phyloP scores from a whole-genome alignment of 179 eudicot genomes.

The Camellia oleifera region DNA sequence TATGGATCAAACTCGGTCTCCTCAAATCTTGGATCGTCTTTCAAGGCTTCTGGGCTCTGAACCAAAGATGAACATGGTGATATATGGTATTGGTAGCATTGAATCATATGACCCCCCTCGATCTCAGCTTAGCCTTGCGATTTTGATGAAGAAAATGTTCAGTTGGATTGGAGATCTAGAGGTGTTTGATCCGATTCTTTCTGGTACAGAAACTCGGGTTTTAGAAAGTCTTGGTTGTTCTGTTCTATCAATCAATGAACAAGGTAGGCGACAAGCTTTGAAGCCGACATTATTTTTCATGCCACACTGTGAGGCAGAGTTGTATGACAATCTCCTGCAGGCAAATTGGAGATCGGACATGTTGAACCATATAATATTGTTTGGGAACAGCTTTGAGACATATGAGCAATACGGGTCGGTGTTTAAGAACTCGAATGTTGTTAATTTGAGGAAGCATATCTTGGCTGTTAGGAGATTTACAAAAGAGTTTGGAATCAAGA shows the following conservation, averaged over 20 bases:
- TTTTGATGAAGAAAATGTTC: constrained; percentile 21
- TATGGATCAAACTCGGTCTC: too few relatives aligned
- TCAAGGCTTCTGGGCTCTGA: constrained; percentile 40
- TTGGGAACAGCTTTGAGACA: constrained; percentile 20
- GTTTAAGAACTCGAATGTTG: constrained; percentile 32
- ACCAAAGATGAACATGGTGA: constrained; percentile 63
- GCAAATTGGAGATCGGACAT: constrained; percentile 51
- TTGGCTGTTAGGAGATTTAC: too few relatives aligned
- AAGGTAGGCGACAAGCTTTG: constrained; percentile 53
- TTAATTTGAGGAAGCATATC: constrained; percentile 37
- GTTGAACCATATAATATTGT: constrained; percentile 39
- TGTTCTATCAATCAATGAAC: constrained; percentile 58
- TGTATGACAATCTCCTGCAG: constrained; percentile 71
- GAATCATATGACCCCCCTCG: constrained; percentile 52
- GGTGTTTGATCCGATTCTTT: constrained; percentile 76
- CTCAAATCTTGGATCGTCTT: constrained; percentile 30
- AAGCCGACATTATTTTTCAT: constrained; percentile 67
- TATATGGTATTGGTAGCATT: constrained; percentile 35
- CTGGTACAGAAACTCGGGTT: constrained; percentile 53
- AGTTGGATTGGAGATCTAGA: constrained; percentile 63
- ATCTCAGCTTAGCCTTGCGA: constrained; percentile 47
- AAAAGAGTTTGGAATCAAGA: too few relatives aligned
- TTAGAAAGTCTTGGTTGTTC: constrained; percentile 61
- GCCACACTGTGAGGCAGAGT: constrained; percentile 82
- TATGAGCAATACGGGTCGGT: constrained; percentile 47